A percentile compares a stretch with the other conserved stretches of the same genome.
These are phyloP conservation scores for Priceomyces fermenticarens DNA, from an alignment of 805 yeast genomes.

Conservation along the genomic window DNA sequence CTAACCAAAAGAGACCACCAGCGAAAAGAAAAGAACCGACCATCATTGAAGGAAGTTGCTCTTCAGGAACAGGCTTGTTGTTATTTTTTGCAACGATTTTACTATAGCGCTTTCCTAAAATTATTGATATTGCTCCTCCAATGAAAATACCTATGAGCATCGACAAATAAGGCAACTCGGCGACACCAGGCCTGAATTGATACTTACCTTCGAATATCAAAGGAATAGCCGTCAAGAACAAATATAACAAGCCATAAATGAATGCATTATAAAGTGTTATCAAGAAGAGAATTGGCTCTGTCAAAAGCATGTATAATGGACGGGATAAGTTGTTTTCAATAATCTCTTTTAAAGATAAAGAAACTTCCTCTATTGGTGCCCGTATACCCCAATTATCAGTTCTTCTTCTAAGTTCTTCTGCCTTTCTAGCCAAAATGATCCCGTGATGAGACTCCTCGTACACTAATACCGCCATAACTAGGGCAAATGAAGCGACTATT, in stretches of 20 bases:
- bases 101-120: slow-evolving; percentile 53
- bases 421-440: slow-evolving; percentile 28
- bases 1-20: slow-evolving; percentile 72
- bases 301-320: slow-evolving; percentile 37
- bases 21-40: slow-evolving; percentile 66
- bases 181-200: slow-evolving; percentile 56
- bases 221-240: slow-evolving; percentile 44
- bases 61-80: slow-evolving; percentile 66
- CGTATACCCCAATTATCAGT: slow-evolving; percentile 39
- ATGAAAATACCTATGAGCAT: slow-evolving; percentile 65
- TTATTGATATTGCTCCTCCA: slow-evolving; percentile 54
- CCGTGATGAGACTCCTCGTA: slow-evolving; percentile 42
- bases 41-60: slow-evolving; percentile 72
- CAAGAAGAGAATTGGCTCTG: slow-evolving; percentile 41
- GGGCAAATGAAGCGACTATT: slow-evolving; percentile 29
- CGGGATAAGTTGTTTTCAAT: slow-evolving; percentile 33
- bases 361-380: slow-evolving; percentile 37
- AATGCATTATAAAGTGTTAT: slow-evolving; percentile 47
- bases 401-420: slow-evolving; percentile 36
- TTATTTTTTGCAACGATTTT: slow-evolving; percentile 15
- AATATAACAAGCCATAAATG: slow-evolving; percentile 47
- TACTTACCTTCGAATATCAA: slow-evolving; percentile 54
- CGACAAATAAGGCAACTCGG: slow-evolving; percentile 77
- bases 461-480: slow-evolving; percentile 27
- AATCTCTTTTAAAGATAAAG: slow-evolving; percentile 28